phyloP scores from a whole-genome alignment of 2,329 filamentous ascomycete genomes.

The Huntiella savannae region DNA sequence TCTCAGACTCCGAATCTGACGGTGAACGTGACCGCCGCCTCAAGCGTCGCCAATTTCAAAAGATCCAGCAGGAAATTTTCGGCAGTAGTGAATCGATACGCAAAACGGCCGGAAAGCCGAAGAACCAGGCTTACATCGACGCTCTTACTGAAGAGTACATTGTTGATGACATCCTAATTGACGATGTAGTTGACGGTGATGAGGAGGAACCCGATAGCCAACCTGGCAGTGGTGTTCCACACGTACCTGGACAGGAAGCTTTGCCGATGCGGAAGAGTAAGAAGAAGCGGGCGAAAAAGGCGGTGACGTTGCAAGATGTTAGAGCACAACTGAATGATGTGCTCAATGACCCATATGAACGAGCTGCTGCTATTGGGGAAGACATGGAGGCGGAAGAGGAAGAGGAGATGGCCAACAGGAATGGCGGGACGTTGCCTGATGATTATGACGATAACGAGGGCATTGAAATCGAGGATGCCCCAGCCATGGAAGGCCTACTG shows the following conservation, averaged over 20 bases:
- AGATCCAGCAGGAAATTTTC: slow-evolving; percentile 77
- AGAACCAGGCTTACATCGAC: slow-evolving; percentile 74
- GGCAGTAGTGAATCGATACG: slow-evolving; percentile 70
- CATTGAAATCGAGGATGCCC: slow-evolving; percentile 3
- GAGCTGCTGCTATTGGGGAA: slow-evolving; percentile 27
- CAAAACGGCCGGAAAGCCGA: slow-evolving; percentile 75
- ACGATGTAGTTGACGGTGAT: slow-evolving; percentile 29
- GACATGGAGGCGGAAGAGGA: slow-evolving; percentile 30
- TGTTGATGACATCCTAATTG: slow-evolving; percentile 60
- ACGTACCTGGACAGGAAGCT: background rate
- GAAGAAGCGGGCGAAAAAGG: slow-evolving; percentile 10
- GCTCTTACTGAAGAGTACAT: slow-evolving; percentile 68
- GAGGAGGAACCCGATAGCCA: slow-evolving; percentile 19
- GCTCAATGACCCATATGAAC: slow-evolving; percentile 43
- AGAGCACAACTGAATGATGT: slow-evolving; percentile 68
- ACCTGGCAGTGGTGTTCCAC: background rate
- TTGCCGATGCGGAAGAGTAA: slow-evolving; percentile 6
- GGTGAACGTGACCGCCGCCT: slow-evolving; percentile 56
- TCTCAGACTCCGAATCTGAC: slow-evolving; percentile 82
- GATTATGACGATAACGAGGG: slow-evolving; percentile 22
- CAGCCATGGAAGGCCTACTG: background rate
- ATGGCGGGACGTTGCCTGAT: slow-evolving; percentile 18
- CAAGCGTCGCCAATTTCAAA: slow-evolving; percentile 74
- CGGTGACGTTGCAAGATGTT: slow-evolving; percentile 34
- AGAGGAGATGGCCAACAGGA: background rate